Percentiles rank a stretch among this genome's conserved stretches.
Evolutionary conservation across 2,329 filamentous ascomycete species (phyloP).

Genomic region (Coniella lustricola): DNA sequence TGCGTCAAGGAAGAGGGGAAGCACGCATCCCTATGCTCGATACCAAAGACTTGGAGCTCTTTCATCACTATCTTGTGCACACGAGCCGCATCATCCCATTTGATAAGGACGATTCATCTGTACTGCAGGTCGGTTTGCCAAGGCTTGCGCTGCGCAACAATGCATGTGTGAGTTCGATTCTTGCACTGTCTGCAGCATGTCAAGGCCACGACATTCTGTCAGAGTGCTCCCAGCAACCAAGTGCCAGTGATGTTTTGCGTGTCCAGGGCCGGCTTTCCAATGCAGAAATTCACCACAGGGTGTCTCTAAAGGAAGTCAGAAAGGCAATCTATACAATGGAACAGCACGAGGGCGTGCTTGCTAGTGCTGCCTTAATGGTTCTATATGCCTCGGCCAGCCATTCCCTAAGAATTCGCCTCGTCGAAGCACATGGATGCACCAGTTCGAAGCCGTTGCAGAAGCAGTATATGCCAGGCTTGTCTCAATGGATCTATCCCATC

Average conservation of each 20-base stretch:
- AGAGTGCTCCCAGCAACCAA: neutral
- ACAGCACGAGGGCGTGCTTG: conserved; percentile 29
- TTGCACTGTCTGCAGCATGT: conserved; percentile 34
- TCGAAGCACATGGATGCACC: conserved; percentile 17
- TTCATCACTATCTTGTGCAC: conserved; percentile 35
- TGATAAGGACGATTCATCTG: conserved; percentile 31
- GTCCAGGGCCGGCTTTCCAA: conserved; percentile 25
- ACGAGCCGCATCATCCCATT: conserved; percentile 30
- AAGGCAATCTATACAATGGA: conserved; percentile 24
- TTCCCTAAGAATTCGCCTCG: conserved; percentile 28
- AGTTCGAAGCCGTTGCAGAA: conserved; percentile 12
- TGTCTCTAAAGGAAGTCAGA: conserved; percentile 31
- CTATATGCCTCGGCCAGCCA: conserved; percentile 34
- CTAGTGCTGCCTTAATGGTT: conserved; percentile 36
- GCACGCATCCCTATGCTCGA: neutral
- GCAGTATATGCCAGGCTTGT: conserved; percentile 26
- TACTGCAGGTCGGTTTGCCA: conserved; percentile 34
- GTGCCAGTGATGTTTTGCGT: neutral
- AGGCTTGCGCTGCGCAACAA: conserved; percentile 33
- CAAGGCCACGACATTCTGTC: conserved; percentile 29
- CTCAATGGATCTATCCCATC: conserved; percentile 32
- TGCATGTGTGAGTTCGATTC: conserved; percentile 34
- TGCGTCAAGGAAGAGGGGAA: neutral
- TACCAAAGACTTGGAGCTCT: conserved; percentile 27
- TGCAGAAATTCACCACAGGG: conserved; percentile 31